Conservation (phyloP, 371 early-diverging fungal species). For the Lichtheimia ramosa region DNA sequence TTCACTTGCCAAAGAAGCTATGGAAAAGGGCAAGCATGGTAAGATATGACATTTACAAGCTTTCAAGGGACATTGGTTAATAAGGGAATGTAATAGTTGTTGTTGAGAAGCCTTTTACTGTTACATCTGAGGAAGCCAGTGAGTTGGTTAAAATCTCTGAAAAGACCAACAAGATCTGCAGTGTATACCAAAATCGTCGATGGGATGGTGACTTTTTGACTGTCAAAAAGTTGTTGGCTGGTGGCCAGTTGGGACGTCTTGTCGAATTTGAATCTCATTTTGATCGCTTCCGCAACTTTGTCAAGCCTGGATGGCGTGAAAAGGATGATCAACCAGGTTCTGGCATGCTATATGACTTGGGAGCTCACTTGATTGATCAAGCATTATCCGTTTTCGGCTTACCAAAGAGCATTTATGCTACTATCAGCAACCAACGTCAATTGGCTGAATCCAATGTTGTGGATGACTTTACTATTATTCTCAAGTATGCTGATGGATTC, state of each 20-base stretch:
- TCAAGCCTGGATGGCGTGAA: constrained; percentile 80
- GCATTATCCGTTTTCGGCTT: constrained; percentile 68
- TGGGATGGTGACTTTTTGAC: constrained; percentile 86
- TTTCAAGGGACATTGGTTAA: neutral
- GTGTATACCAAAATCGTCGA: constrained; percentile 79
- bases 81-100: constrained; percentile 33
- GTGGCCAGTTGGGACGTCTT: constrained; percentile 60
- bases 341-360: constrained; percentile 76
- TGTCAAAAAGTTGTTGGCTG: constrained; percentile 57
- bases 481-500: constrained; percentile 59
- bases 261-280: constrained; percentile 76
- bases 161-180: constrained; percentile 58
- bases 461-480: constrained; percentile 66
- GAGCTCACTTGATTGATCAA: constrained; percentile 81
- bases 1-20: constrained; percentile 56
- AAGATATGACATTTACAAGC: constrained; percentile 3
- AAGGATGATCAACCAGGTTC: constrained; percentile 60
- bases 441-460: constrained; percentile 54
- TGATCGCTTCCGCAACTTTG: constrained; percentile 73
- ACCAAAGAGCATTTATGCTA: constrained; percentile 64
- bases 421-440: constrained; percentile 69
- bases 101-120: constrained; percentile 81
- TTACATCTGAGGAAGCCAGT: constrained; percentile 61
- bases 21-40: constrained; percentile 71
- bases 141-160: constrained; percentile 57